Base-by-base conservation (phyloP, 768 basidiomycete genomes). In the Ramaria sp. region DNA sequence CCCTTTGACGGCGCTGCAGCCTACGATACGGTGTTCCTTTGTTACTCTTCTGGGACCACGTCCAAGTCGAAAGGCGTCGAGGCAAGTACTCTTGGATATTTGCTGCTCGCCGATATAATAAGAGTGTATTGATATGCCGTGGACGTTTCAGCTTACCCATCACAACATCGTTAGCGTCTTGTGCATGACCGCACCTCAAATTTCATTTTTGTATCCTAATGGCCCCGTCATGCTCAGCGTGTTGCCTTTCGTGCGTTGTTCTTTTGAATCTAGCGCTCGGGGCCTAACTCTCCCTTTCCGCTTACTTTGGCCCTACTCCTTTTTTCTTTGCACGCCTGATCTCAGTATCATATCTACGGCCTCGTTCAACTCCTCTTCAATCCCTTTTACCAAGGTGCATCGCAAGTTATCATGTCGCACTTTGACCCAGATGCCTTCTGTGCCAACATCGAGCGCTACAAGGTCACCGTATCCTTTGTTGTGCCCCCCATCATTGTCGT, bases 401-500 rank as follows among this genome's bases (percentile, higher is more conserved):
- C 83, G 0, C 68, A 78, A 3, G 71, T 82, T 22, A 69, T 89
- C 45, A 76, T 85, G 64, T 66, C 77, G 1, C 78, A 78, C 32
- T 94, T 93, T 63, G 85, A 92, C 58, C 83, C 87, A 0, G 70
- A 70, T 0, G 64, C 70, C 50, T 88, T 88, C 61, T 84, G 86
- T 58, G 69, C 72, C 12, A 71, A 78, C 47, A 77, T 94, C 45
- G 73, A 83, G 58, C 74, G 71, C 49, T 87, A 87, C 70, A 77
- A 70, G 49, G 75, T 82, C 25, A 83, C 83, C 0, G 56, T 70
- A 1, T 56, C 77, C 0, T 67, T 85, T 0, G 70, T 89, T 47
- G 89, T 89, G 0, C 92, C 93, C 1, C 93, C 93, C 0, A 81
- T 96, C n/a, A 68, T 92, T 12, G 81, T 95, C 13, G 75, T 80